Base-by-base conservation (phyloP, 2,329 filamentous ascomycete genomes). In the Phyllosticta capitalensis region DNA sequence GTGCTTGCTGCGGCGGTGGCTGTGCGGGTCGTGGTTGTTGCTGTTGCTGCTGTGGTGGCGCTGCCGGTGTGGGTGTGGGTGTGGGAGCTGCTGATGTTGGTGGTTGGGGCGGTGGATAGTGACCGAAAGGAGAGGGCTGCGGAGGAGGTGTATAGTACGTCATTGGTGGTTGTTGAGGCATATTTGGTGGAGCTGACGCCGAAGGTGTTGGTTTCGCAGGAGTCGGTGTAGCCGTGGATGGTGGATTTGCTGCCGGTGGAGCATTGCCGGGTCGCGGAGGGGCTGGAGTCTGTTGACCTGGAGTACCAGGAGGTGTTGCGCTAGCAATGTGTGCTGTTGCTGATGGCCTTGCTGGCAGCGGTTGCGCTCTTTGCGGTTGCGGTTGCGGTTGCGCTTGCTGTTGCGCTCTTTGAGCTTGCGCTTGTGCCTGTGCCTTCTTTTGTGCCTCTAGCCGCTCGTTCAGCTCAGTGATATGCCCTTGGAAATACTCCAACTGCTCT, bases 401-500 rank as follows among this genome's bases (percentile, higher is more conserved):
- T 62, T 77, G 72, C 55, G 69, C 71, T n/a, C n/a, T 52, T 52
- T 22, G 50, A 5, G 38, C 38, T 10, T 26, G 28, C 9, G 19
- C 4, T 20, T 49, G 51, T 14, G 56, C 50, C 20, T 61, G 54
- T 1, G 59, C 55, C 28, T 61, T 58, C 62, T 76, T 76, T 62
- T 77, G 72, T 56, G 69, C 71, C 51, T 73, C 69, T 19, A 80
- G 68, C 53, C 77, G 73, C n/a, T 67, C 68, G 1, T 87, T 91
- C 60, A 94, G 81, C 68, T 90, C 85, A 66, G 91, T 87, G 63
- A 94, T 94, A 50, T 94, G 89, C 54, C 80, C 81, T 69, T 94
- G 89, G 65, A 94, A 94, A 63, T 85, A 83, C 53, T 84, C 83
- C 12, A 94, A 75, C 69, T 94, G 88, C 14, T 84, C 81, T 45